Base-by-base conservation (phyloP, 805 yeast species). In the Saccharomycopsis fermentans region DNA sequence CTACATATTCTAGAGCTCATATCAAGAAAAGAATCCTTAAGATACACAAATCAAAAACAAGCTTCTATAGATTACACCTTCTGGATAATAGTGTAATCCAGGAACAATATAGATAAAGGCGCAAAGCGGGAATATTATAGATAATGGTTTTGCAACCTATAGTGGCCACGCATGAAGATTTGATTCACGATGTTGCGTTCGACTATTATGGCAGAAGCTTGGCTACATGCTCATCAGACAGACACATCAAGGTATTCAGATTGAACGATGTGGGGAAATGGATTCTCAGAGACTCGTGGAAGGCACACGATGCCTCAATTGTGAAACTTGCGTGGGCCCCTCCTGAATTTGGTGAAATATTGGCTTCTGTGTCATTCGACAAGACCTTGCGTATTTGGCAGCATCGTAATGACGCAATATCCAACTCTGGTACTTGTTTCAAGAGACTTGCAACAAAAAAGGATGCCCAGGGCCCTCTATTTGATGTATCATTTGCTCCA, bases 151-250 rank as follows among this genome's bases (percentile, higher is more conserved):
- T 80, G 78, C 83, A 82, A 66, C 90, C 96, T 3, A 86, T 92
- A 65, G 77, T 84, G 16, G 87, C 97, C 0, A 95, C 95, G 37
- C 98, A 94, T 70, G 96, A 90, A 66, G 99, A 94, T 70, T 77
- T 92, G 58, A 83, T 92, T 52, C 95, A 91, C 65, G 97, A 91
- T 66, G 82, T 91, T 26, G 84, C 89, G 21, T 94, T 91, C 71
- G 96, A 94, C 71, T 92, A 86, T 71, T 92, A 92, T 68, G 98
- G 99, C 1, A 82, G 84, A 57, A 88, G 90, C 62, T 76, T 94
- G 58, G 99, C 98, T 1, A 92, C 97, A 0, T 91, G 96, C 60
- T 89, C 97, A 3, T 88, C 96, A 0, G 99, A 94, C 71, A 97
- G 91, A 66, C 96, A 89, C 67, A 80, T 94, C 62, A 89, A 90